These are phyloP conservation scores for Apiotrichum domesticum DNA, from an alignment of 1,284 basidiomycete species.

Conservation along the genomic window DNA sequence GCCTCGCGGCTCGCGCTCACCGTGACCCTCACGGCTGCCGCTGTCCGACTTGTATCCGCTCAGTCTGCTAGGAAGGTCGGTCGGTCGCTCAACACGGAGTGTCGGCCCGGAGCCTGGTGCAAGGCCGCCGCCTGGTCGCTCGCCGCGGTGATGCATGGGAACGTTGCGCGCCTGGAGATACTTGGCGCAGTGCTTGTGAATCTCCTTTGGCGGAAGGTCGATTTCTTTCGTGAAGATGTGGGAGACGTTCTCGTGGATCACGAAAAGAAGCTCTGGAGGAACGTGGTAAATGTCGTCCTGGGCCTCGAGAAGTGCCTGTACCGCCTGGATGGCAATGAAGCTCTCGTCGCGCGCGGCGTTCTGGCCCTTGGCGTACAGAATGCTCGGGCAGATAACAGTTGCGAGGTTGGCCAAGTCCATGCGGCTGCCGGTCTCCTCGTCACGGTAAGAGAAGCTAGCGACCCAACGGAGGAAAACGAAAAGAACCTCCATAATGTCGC, in stretches of 20 bases:
- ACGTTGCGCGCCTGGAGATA: conserved; percentile 51
- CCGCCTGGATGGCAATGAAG: conserved; percentile 80
- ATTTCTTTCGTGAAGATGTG: conserved; percentile 74
- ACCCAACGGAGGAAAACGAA: conserved; percentile 99
- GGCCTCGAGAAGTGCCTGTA: conserved; percentile 77
- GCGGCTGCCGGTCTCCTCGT: conserved; percentile 95
- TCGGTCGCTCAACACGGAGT: conserved; percentile 12
- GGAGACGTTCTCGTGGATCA: conserved; percentile 66
- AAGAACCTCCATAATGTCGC: conserved; percentile 95
- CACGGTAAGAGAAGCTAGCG: conserved; percentile 95
- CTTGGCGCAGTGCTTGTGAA: conserved; percentile 80
- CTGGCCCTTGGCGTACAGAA: conserved; percentile 75
- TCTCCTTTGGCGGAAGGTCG: conserved; percentile 80
- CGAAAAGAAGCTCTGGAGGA: conserved; percentile 73
- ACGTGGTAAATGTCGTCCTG: conserved; percentile 92
- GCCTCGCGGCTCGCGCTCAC: neutral
- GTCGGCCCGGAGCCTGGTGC: neutral
- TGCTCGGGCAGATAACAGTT: conserved; percentile 96
- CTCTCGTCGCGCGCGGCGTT: conserved; percentile 90
- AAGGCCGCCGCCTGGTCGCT: neutral
- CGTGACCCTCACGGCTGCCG: conserved; percentile 4
- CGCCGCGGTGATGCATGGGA: neutral
- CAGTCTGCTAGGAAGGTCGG: conserved; percentile 17
- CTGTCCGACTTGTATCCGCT: conserved; percentile 24
- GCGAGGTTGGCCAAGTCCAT: conserved; percentile 97